Percentiles rank a stretch among this genome's conserved stretches.
These are phyloP conservation scores for Mycena floridula DNA, from an alignment of 768 basidiomycete genomes.

Conservation along the genomic window DNA sequence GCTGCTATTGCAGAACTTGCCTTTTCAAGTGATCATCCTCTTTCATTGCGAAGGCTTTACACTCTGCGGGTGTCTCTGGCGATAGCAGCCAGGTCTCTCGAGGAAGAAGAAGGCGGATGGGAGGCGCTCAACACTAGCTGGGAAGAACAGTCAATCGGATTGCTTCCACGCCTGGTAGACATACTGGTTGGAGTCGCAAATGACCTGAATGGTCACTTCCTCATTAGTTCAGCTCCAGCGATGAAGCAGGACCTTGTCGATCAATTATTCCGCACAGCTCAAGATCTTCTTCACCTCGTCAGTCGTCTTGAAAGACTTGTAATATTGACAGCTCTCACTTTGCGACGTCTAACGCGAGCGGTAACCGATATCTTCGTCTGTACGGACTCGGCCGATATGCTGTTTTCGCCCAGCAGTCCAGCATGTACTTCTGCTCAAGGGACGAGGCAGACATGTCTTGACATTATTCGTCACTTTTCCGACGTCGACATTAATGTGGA, in stretches of 20 bases:
- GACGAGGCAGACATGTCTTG: slow-evolving; percentile 45
- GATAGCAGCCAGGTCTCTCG: slow-evolving; percentile 46
- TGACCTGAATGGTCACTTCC: slow-evolving; percentile 52
- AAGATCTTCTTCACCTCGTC: slow-evolving; percentile 50
- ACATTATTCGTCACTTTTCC: slow-evolving; percentile 38
- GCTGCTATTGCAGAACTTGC: slow-evolving; percentile 60
- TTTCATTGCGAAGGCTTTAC: slow-evolving; percentile 46
- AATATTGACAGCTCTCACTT: slow-evolving; percentile 43
- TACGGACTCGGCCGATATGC: slow-evolving; percentile 36
- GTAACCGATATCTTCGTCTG: slow-evolving; percentile 53
- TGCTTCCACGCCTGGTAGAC: slow-evolving; percentile 52
- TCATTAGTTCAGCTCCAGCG: slow-evolving; percentile 26
- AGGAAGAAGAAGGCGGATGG: slow-evolving; percentile 47
- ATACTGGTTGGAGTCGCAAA: slow-evolving; percentile 40
- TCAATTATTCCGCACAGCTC: slow-evolving; percentile 47
- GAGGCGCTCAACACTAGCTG: slow-evolving; percentile 51
- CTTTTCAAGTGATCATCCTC: slow-evolving; percentile 41
- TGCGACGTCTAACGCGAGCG: slow-evolving; percentile 36
- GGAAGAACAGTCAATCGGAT: slow-evolving; percentile 52
- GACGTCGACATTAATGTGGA: slow-evolving; percentile 24
- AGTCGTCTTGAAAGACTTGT: slow-evolving; percentile 38
- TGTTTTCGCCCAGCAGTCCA: slow-evolving; percentile 32
- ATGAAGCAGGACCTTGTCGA: slow-evolving; percentile 40
- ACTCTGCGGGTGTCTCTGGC: slow-evolving; percentile 60
- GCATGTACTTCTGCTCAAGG: slow-evolving; percentile 35